phyloP scores from a whole-genome alignment of 257 asterid genomes.

The Primulina tabacum region DNA sequence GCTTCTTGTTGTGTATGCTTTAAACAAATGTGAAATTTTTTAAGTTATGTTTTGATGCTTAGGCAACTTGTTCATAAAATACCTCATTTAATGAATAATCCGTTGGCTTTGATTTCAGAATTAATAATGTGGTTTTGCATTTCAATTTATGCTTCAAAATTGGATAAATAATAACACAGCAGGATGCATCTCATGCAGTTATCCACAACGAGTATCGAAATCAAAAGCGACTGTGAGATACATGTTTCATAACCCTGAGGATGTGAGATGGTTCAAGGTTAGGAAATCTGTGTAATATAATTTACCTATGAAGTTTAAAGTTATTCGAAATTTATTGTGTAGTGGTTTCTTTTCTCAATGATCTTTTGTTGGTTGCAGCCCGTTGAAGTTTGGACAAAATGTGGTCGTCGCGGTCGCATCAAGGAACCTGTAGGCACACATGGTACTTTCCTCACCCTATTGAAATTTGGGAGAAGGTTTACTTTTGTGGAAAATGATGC shows the following conservation, averaged over 20 bases:
- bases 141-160: not conserved
- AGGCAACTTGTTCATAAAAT: not conserved
- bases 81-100: too few species aligned
- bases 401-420: slow-evolving; percentile 92
- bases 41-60: not conserved
- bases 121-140: not conserved
- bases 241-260: slow-evolving; percentile 97
- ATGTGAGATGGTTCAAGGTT: slow-evolving; percentile 99
- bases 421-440: slow-evolving; percentile 99
- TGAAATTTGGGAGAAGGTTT: not conserved
- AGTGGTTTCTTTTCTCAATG: slow-evolving; percentile 8
- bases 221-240: slow-evolving; percentile 81
- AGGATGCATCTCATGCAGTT: slow-evolving; percentile 52
- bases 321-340: not conserved
- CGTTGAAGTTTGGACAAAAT: slow-evolving; percentile 86
- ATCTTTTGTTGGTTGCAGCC: slow-evolving; percentile 55
- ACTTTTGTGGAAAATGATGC: not conserved
- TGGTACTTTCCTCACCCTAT: slow-evolving; percentile 44
- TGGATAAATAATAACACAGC: slow-evolving; percentile 26
- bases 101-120: not conserved
- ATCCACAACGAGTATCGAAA: slow-evolving; percentile 97
- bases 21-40: not conserved
- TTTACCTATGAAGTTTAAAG: not conserved
- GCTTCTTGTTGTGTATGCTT: not conserved
- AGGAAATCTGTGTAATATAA: slow-evolving; percentile 3